phyloP scores from a whole-genome alignment of 805 yeast species.

The Candida xyloterini region DNA sequence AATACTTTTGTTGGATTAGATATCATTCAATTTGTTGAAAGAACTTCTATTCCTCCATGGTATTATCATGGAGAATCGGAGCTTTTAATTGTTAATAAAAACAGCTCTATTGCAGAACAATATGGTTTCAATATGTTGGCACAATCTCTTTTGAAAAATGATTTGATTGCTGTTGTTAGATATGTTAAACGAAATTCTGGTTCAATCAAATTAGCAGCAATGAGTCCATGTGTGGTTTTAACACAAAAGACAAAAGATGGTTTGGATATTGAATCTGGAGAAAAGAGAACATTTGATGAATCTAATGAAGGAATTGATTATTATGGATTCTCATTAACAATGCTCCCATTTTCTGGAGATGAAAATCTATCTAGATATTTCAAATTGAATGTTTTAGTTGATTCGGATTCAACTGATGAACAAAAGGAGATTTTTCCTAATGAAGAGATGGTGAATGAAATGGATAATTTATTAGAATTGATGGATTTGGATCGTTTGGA shows the following conservation, averaged over 20 bases:
- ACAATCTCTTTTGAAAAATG: slow-evolving; percentile 47
- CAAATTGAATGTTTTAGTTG: slow-evolving; percentile 34
- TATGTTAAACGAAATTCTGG: slow-evolving; percentile 50
- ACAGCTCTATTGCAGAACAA: slow-evolving; percentile 32
- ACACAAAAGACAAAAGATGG: slow-evolving; percentile 19
- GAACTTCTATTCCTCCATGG: slow-evolving; percentile 51
- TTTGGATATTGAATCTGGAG: slow-evolving; percentile 10
- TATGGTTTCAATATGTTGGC: slow-evolving; percentile 46
- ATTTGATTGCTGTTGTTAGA: slow-evolving; percentile 58
- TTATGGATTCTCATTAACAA: slow-evolving; percentile 47
- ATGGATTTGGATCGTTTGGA: slow-evolving; percentile 39
- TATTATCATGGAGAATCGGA: slow-evolving; percentile 58
- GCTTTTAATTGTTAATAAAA: slow-evolving; percentile 36
- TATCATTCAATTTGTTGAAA: slow-evolving; percentile 56
- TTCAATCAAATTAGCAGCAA: slow-evolving; percentile 49
- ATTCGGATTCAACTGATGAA: slow-evolving; percentile 9
- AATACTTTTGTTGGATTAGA: slow-evolving; percentile 54
- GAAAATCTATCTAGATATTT: slow-evolving; percentile 56
- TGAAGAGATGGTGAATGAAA: slow-evolving; percentile 36
- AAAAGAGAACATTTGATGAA: slow-evolving; percentile 25
- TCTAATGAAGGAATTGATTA: slow-evolving; percentile 18
- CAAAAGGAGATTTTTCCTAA: slow-evolving; percentile 33
- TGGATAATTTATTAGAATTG: slow-evolving; percentile 43
- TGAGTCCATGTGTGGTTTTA: slow-evolving; percentile 45
- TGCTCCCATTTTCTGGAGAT: slow-evolving; percentile 76